A percentile compares a stretch with the other conserved stretches of the same genome.
phyloP scores from a whole-genome alignment of 2,329 filamentous ascomycete genomes.

The Cercospora sp. region DNA sequence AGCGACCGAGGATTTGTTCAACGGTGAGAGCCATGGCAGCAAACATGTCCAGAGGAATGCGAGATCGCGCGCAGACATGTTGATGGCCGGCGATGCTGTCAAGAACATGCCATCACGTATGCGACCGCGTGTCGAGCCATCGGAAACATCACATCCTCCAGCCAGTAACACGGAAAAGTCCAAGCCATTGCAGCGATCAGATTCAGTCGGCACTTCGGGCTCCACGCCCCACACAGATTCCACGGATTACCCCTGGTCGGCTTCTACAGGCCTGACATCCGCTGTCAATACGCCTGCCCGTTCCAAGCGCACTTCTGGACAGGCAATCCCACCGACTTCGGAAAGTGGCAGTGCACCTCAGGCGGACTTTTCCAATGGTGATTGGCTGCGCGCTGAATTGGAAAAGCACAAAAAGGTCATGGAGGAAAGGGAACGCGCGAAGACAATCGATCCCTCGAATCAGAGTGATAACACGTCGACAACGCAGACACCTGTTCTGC shows the following conservation, averaged over 20 bases:
- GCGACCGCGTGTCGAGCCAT: slow-evolving; percentile 17
- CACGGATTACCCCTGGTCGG: slow-evolving; percentile 42
- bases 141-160: slow-evolving; percentile 29
- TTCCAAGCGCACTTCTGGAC: slow-evolving; percentile 45
- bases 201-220: slow-evolving; percentile 36
- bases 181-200: slow-evolving; percentile 29
- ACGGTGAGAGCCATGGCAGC: slow-evolving; percentile 10
- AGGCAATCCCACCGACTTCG: slow-evolving; percentile 31
- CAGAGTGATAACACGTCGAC: slow-evolving; percentile 11
- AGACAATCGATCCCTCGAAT: slow-evolving; percentile 17
- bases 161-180: slow-evolving; percentile 37
- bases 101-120: slow-evolving; percentile 21
- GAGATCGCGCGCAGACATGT: slow-evolving; percentile 31
- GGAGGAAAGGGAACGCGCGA: slow-evolving; percentile 24
- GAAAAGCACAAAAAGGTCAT: slow-evolving; percentile 41
- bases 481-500: neutral
- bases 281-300: slow-evolving; percentile 43
- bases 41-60: slow-evolving; percentile 22
- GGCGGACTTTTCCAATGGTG: slow-evolving; percentile 42
- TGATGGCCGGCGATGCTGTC: slow-evolving; percentile 27
- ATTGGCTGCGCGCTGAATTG: slow-evolving; percentile 48
- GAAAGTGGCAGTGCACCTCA: slow-evolving; percentile 36
- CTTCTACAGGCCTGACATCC: slow-evolving; percentile 47
- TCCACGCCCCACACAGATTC: slow-evolving; percentile 46
- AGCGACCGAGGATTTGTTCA: slow-evolving; percentile 30